Evolutionary conservation across 1,284 basidiomycete genomes (phyloP).

Genomic region (Ceratobasidium sp.): DNA sequence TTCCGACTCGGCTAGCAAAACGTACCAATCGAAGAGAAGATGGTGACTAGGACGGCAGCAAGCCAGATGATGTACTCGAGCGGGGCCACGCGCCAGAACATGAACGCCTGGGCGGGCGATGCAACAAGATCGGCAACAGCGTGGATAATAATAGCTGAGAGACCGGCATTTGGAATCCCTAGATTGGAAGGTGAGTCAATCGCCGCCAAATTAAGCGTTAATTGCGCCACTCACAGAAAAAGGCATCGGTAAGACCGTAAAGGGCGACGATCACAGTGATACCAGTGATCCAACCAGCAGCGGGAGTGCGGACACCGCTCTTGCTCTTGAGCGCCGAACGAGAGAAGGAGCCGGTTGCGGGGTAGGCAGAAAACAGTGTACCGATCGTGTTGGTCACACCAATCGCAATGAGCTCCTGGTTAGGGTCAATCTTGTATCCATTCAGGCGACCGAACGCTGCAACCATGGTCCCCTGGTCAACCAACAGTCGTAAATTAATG

Average conservation of each 20-base stretch:
- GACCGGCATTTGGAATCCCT: constrained; percentile 57
- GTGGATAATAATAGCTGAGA: constrained; percentile 95
- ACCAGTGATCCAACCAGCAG: constrained; percentile 87
- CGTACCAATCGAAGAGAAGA: constrained; percentile 63
- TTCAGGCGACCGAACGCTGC: constrained; percentile 94
- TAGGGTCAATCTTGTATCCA: constrained; percentile 97
- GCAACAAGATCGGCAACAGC: constrained; percentile 93
- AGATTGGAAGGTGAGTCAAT: background rate
- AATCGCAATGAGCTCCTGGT: constrained; percentile 97
- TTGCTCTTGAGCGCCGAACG: constrained; percentile 95
- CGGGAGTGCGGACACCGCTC: constrained; percentile 93
- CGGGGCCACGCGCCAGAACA: constrained; percentile 93
- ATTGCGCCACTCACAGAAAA: constrained; percentile 40
- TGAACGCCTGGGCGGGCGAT: constrained; percentile 84
- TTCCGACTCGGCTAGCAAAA: background rate
- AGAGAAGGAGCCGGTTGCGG: constrained; percentile 97
- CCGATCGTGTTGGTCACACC: constrained; percentile 93
- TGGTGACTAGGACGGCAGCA: constrained; percentile 86
- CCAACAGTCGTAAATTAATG: background rate
- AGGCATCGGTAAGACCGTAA: constrained; percentile 80
- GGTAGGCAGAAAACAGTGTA: constrained; percentile 88
- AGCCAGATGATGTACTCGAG: constrained; percentile 92
- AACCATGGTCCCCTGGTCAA: constrained; percentile 15
- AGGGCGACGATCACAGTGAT: constrained; percentile 91
- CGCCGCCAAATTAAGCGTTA: constrained; percentile 6